These are phyloP conservation scores for Phytomonas sp. DNA, from an alignment of 208 protist species.

Conservation along the genomic window DNA sequence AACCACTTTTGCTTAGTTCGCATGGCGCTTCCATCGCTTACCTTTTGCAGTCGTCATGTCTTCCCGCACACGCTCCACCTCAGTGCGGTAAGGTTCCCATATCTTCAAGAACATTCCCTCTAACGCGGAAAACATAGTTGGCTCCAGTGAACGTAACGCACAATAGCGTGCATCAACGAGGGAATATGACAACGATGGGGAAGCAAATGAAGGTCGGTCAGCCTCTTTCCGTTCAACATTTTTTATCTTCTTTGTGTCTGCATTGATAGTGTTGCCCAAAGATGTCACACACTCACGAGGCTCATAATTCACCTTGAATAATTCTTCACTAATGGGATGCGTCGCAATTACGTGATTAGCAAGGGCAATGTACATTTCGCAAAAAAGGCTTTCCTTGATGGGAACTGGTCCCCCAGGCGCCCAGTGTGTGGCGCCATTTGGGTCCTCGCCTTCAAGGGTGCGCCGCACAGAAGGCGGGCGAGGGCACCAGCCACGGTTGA, in stretches of 20 bases:
- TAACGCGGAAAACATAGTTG: slow-evolving; percentile 66
- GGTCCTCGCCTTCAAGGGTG: background rate
- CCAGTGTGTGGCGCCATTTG: background rate
- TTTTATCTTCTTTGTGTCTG: slow-evolving; percentile 23
- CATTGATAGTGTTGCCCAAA: slow-evolving; percentile 7
- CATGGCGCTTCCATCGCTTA: slow-evolving; percentile 52
- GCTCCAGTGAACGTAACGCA: slow-evolving; percentile 60
- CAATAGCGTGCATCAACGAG: slow-evolving; percentile 67
- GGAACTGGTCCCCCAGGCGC: slow-evolving; percentile 1
- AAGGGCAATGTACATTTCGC: slow-evolving; percentile 65
- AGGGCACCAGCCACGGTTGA: slow-evolving; percentile 68
- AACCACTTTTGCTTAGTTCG: background rate
- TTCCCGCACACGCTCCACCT: slow-evolving; percentile 70
- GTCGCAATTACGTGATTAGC: slow-evolving; percentile 53
- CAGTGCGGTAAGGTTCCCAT: slow-evolving; percentile 75
- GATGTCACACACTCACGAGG: slow-evolving; percentile 34
- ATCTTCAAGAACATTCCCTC: slow-evolving; percentile 61
- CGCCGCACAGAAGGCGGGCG: slow-evolving; percentile 11
- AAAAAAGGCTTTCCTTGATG: slow-evolving; percentile 24
- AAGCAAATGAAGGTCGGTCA: slow-evolving; percentile 48
- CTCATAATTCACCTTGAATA: slow-evolving; percentile 77
- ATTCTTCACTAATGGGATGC: slow-evolving; percentile 47
- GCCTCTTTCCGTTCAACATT: slow-evolving; percentile 25
- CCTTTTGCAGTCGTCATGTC: slow-evolving; percentile 52
- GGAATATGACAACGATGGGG: slow-evolving; percentile 49